These are phyloP conservation scores for Hyphopichia khmerensis DNA, from an alignment of 1,139 yeast genomes.

Conservation along the genomic window DNA sequence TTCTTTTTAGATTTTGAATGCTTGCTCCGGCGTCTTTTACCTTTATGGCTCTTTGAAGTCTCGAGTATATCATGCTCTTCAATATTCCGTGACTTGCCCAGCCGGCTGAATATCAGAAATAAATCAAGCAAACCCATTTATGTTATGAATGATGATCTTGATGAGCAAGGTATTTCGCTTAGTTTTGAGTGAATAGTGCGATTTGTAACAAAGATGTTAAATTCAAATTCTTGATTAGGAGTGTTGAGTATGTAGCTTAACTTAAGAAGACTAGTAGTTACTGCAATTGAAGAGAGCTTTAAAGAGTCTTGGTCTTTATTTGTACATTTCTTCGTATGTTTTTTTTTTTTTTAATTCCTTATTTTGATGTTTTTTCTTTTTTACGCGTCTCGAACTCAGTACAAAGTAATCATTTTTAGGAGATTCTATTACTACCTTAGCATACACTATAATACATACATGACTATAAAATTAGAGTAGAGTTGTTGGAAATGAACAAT, in stretches of 20 bases:
- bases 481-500: neutral
- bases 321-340: neutral
- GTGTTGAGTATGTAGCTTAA: no score
- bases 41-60: no score
- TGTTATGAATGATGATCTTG: no score
- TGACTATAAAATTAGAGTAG: neutral
- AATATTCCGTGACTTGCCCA: slow-evolving; percentile 1
- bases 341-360: neutral
- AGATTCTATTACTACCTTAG: neutral
- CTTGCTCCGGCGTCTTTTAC: no score
- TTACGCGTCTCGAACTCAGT: neutral
- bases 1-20: no score
- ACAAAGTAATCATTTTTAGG: neutral
- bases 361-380: neutral
- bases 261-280: no score
- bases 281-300: no score
- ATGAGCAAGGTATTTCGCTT: no score
- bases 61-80: neutral
- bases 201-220: no score
- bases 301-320: no score
- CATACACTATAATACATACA: neutral
- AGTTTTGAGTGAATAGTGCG: no score
- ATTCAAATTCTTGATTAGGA: no score
- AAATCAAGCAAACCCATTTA: neutral
- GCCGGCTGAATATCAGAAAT: neutral